Conservation (phyloP, 2,329 filamentous ascomycete species). For the Aspergillus candidus region DNA sequence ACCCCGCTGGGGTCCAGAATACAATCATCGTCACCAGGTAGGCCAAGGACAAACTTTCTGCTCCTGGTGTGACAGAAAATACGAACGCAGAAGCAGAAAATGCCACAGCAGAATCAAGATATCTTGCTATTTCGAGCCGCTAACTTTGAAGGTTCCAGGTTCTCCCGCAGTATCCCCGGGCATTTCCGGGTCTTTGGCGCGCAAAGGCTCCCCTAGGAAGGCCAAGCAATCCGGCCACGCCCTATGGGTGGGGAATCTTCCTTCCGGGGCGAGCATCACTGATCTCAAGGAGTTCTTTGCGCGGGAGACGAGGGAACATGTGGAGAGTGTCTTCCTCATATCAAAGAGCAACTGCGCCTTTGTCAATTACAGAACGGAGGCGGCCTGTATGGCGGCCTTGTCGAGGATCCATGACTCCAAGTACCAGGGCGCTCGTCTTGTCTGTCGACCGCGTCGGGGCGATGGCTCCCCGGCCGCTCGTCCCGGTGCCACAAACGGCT, state of each 20-base stretch:
- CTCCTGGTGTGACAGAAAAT: too few relatives aligned
- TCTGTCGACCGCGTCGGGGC: slow-evolving; percentile 70
- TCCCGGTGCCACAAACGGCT: slow-evolving; percentile 2
- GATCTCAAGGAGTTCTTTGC: slow-evolving; percentile 89
- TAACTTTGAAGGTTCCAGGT: slow-evolving; percentile 10
- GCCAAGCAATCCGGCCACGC: slow-evolving; percentile 72
- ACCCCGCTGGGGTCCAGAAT: slow-evolving; percentile 21
- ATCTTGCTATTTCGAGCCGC: neutral
- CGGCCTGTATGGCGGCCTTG: slow-evolving; percentile 68
- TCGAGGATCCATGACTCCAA: slow-evolving; percentile 82
- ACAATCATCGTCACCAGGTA: slow-evolving; percentile 17
- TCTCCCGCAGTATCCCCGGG: slow-evolving; percentile 4
- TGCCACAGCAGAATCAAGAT: too few relatives aligned
- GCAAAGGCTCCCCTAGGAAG: slow-evolving; percentile 60
- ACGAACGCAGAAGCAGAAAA: too few relatives aligned
- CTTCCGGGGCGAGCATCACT: slow-evolving; percentile 73
- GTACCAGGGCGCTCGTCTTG: slow-evolving; percentile 77
- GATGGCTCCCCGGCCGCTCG: slow-evolving; percentile 30
- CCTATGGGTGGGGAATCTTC: slow-evolving; percentile 92
- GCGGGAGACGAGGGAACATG: slow-evolving; percentile 62
- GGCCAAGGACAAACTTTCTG: slow-evolving; percentile 3
- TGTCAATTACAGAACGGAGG: slow-evolving; percentile 84
- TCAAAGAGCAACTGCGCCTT: slow-evolving; percentile 97
- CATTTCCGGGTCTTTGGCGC: slow-evolving; percentile 25
- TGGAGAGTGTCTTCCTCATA: slow-evolving; percentile 89